phyloP scores from a whole-genome alignment of 768 basidiomycete genomes.

The Sarcodon sp. region DNA sequence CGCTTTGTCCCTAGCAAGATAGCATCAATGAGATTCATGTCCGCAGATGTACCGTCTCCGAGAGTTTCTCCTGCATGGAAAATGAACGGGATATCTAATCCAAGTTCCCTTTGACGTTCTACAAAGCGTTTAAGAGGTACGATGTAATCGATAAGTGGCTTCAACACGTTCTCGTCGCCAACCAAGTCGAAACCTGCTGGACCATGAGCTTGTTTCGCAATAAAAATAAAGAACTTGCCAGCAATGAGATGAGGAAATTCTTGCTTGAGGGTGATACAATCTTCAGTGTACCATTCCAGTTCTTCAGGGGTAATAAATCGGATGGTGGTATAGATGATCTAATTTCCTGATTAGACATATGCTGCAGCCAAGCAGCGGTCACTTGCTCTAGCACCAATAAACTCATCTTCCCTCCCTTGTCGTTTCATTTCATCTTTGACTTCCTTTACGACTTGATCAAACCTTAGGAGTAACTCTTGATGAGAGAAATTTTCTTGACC shows the following conservation, averaged over 20 bases:
- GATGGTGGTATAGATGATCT: slow-evolving; percentile 66
- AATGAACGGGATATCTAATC: slow-evolving; percentile 60
- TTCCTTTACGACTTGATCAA: slow-evolving; percentile 36
- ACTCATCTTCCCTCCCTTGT: slow-evolving; percentile 44
- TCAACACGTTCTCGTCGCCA: slow-evolving; percentile 53
- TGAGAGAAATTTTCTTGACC: slow-evolving; percentile 48
- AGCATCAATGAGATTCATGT: slow-evolving; percentile 68
- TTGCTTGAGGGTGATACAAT: slow-evolving; percentile 62
- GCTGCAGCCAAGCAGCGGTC: background rate
- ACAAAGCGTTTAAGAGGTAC: slow-evolving; percentile 48
- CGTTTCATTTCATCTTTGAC: slow-evolving; percentile 37
- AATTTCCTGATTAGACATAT: background rate
- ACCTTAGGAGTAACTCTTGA: slow-evolving; percentile 41
- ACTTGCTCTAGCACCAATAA: slow-evolving; percentile 51
- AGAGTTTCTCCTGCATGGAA: slow-evolving; percentile 77
- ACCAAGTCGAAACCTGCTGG: slow-evolving; percentile 64
- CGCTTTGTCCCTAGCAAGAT: slow-evolving; percentile 67
- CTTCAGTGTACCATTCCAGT: slow-evolving; percentile 55
- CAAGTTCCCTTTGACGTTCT: slow-evolving; percentile 38
- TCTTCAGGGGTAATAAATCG: slow-evolving; percentile 41
- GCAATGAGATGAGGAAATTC: slow-evolving; percentile 63
- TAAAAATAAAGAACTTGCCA: slow-evolving; percentile 22
- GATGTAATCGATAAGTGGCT: slow-evolving; percentile 50
- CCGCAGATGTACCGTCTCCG: slow-evolving; percentile 60
- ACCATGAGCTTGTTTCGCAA: background rate